Percentiles rank a stretch among this genome's conserved stretches.
These are phyloP conservation scores for Aspergillus sp. DNA, from an alignment of 2,329 filamentous ascomycete species.

Conservation along the genomic window DNA sequence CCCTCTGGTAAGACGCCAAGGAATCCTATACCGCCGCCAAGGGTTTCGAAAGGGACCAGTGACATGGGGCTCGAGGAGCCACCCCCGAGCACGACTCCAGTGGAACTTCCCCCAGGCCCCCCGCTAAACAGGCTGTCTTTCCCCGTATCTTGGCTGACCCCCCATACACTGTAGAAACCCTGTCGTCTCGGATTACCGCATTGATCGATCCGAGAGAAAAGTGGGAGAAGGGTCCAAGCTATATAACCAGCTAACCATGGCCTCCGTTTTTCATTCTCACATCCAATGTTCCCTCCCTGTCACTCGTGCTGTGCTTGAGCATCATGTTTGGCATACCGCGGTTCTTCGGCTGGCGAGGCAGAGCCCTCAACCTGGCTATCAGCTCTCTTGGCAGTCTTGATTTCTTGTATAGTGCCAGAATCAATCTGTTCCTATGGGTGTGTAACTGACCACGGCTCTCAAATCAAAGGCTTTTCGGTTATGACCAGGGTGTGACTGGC, in stretches of 20 bases:
- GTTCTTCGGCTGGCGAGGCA: conserved; percentile 27
- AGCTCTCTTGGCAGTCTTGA: conserved; percentile 45
- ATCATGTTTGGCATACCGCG: conserved; percentile 29
- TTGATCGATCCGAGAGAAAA: conserved; percentile 24
- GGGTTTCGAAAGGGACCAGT: conserved; percentile 2
- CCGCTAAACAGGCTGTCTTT: conserved; percentile 15
- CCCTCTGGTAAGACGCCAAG: conserved; percentile 7
- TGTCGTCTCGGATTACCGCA: conserved; percentile 23
- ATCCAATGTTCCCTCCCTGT: conserved; percentile 6
- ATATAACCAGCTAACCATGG: conserved; percentile 22
- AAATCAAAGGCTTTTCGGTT: conserved; percentile 34
- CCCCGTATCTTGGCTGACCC: conserved; percentile 25
- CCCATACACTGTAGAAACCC: conserved; percentile 12
- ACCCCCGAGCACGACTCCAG: conserved; percentile 11
- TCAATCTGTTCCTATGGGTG: no score
- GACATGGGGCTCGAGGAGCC: neutral
- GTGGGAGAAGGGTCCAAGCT: conserved; percentile 7
- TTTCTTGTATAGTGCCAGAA: conserved; percentile 29
- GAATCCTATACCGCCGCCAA: conserved; percentile 9
- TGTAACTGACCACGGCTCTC: neutral
- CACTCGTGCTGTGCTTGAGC: conserved; percentile 11
- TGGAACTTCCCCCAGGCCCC: conserved; percentile 13
- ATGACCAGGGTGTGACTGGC: conserved; percentile 43
- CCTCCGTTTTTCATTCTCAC: neutral
- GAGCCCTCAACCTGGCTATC: conserved; percentile 35